Evolutionary conservation across 2,329 filamentous ascomycete genomes (phyloP).

Genomic region (Zasmidium citrigriseum): DNA sequence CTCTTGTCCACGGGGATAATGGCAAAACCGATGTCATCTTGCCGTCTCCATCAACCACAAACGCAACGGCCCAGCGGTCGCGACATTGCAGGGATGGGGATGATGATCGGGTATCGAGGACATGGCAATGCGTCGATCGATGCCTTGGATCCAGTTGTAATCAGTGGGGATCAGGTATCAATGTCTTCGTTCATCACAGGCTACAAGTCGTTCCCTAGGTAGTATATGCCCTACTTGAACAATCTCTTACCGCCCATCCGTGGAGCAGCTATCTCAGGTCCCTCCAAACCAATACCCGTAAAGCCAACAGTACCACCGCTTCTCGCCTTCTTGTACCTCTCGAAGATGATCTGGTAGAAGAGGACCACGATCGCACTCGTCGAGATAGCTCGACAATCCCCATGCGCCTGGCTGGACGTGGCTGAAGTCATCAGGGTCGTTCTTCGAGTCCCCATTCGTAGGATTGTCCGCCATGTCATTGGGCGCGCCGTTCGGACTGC

Average conservation of each 20-base stretch:
- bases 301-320: constrained; percentile 63
- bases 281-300: constrained; percentile 51
- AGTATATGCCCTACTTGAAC: constrained; percentile 48
- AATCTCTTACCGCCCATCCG: constrained; percentile 48
- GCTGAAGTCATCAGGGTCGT: constrained; percentile 6
- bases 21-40: too few species aligned
- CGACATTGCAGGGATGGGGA: too few species aligned
- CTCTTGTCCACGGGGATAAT: too few species aligned
- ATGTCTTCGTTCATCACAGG: too few species aligned
- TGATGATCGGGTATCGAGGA: too few species aligned
- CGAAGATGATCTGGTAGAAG: constrained; percentile 73
- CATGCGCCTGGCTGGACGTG: constrained; percentile 26
- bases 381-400: constrained; percentile 26
- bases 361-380: constrained; percentile 53
- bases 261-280: constrained; percentile 39
- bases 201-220: too few species aligned
- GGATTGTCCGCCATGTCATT: too few species aligned
- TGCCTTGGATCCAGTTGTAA: too few species aligned
- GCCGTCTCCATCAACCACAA: too few species aligned
- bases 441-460: constrained; percentile 8
- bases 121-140: too few species aligned
- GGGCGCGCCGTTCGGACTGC: constrained; percentile 1
- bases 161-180: too few species aligned
- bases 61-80: too few species aligned
- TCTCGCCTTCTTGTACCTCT: constrained; percentile 64